Base-by-base conservation (phyloP, 805 yeast species). In the Candida ficus region DNA sequence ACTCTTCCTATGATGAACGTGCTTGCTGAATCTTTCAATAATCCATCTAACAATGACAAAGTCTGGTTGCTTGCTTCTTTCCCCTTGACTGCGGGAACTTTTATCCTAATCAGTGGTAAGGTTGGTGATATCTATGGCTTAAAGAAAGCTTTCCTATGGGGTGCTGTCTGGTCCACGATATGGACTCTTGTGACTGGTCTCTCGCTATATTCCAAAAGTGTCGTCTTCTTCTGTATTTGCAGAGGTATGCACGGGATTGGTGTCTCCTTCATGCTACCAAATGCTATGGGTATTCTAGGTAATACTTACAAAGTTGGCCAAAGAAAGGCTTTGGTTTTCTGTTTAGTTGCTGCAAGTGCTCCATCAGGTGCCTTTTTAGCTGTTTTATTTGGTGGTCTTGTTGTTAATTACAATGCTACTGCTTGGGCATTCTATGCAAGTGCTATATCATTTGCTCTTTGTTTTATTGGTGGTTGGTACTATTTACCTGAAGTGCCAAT, bases 111-210 rank as follows among this genome's bases (percentile, higher is more conserved):
- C 5, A 72, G 83, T 28, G 93, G 93, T 8, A 68, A 80, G 37
- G 53, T 82, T 34, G 93, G 95, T 26, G 95, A 84, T 52, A 63
- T 83, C 11, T 76, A 75, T 49, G 93, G 93, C 0, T 64, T 80
- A 39, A 78, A 76, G 43, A 62, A 56, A 30, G 59, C 76, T n/a
- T 66, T 80, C 39, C 31, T 77, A 0, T 49, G 66, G 5, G 88
- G 91, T 1, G 78, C 78, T 59, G 35, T 59, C 7, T 73, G 84
- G 76, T 60, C 71, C 3, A 50, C 70, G 0, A 25, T 82, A 0
- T 80, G 88, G 83, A 64, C 79, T 1, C 47, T 82, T 35, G 59
- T 84, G 16, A 69, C 76, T 4, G 91, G 90, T 0, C 51, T 83
- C 4, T 62, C 84, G 0, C 57, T 61, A 14, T 83, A 75, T 50